Conservation (phyloP, 345 rosid genomes). For the Cardamine resedifolia region DNA sequence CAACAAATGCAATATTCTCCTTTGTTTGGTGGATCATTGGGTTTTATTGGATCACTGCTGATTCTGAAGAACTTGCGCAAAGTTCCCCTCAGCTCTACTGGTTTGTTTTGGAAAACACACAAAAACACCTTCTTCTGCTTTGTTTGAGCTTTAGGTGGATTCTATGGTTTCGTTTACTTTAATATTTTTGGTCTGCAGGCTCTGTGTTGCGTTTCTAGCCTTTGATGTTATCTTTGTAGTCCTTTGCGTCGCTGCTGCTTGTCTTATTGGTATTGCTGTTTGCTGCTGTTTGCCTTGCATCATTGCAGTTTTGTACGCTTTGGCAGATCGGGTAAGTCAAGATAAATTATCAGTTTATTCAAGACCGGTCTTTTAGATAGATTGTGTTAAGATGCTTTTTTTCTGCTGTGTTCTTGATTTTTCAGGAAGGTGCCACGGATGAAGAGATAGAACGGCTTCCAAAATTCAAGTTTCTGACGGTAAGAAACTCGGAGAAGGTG, state of each 20-base stretch:
- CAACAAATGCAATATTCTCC: constrained; percentile 76
- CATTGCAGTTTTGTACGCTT: constrained; percentile 78
- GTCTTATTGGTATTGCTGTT: constrained; percentile 79
- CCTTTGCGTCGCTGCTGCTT: constrained; percentile 67
- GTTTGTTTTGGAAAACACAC: constrained; percentile 35
- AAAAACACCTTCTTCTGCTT: constrained; percentile 50
- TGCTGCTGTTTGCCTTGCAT: constrained; percentile 97
- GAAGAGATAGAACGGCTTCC: constrained; percentile 73
- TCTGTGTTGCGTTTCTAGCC: constrained; percentile 74
- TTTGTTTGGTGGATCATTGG: constrained; percentile 91
- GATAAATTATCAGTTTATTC: background rate
- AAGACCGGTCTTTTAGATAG: background rate
- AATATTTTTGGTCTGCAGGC: constrained; percentile 49
- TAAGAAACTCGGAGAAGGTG: constrained; percentile 48
- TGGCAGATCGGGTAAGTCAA: constrained; percentile 65
- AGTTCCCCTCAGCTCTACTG: constrained; percentile 80
- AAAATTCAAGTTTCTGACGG: constrained; percentile 54
- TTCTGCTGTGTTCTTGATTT: background rate
- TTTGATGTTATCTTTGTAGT: constrained; percentile 79
- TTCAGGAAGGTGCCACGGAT: constrained; percentile 83
- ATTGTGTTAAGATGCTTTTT: background rate
- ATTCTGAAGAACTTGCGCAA: constrained; percentile 45
- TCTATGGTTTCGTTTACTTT: constrained; percentile 1
- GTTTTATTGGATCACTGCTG: constrained; percentile 72
- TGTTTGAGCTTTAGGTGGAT: constrained; percentile 10